Evolutionary conservation across 1,284 basidiomycete species (phyloP), one percentile per base, ranked within the genome.

Genomic region (Austroboletus novae-zelandiae): DNA sequence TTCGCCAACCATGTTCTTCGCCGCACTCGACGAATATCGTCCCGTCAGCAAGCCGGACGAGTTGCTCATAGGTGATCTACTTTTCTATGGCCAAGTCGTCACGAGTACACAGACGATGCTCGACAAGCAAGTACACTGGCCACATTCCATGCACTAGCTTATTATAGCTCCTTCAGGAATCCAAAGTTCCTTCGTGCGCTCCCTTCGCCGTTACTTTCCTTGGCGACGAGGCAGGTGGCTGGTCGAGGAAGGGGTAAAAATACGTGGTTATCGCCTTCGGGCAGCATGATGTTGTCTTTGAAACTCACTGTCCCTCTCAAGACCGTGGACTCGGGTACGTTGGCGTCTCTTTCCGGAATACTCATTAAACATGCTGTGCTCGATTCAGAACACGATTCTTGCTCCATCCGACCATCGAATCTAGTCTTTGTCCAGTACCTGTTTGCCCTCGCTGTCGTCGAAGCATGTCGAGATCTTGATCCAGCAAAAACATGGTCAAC

Each of bases 341-440:
- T 25, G 14, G 2, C 25, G 18, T 35, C 35, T 7, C 17, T 27
- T 29, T 20, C 10, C n/a, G 15, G 17, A n/a, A 36, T 18, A 27
- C 25, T 2, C 5, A 15, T 17, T 18, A 9, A 23, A 20, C 5
- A 10, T n/a, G 46, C 15, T 6, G 4, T 1, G 9, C 14, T 14
- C n/a, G 14, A n/a, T 35, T 34, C 20, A 58, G 48, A 29, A 25
- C 4, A 50, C 18, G 43, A 34, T 37, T 15, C 46, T 17, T 46
- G 30, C 10, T 51, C 63, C 17, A 55, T 92, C 50, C 83, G 84
- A 5, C 75, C 84, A 4, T 74, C 77, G 31, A 85, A 84, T 51
- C 78, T 98, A 39, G 93, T 98, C 14, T 97, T 99, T 63, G 73
- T 96, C n/a, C 97, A 99, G 65, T 99, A 99, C 66, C 79, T 99